A percentile compares a stretch with the other conserved stretches of the same genome.
Conservation (phyloP, 75 land plant species). For the Azolla pinnata region DNA sequence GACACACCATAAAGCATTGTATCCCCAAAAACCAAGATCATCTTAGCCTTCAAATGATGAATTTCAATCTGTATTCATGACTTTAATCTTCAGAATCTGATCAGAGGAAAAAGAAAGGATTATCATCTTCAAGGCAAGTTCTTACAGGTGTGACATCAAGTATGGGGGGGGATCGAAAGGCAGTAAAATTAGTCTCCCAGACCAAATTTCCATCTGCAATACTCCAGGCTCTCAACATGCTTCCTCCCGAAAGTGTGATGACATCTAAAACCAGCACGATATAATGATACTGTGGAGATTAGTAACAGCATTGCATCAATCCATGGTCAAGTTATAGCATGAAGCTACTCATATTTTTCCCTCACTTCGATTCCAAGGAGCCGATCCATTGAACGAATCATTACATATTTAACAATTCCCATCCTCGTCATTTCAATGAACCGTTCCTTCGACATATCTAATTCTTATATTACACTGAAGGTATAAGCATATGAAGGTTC, state of each 20-base stretch:
- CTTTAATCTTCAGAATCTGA: too few species aligned
- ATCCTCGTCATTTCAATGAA: too few species aligned
- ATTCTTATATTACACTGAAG: not conserved
- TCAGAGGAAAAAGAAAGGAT: not conserved
- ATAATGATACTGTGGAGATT: too few species aligned
- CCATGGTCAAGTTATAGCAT: too few species aligned
- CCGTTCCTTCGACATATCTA: too few species aligned
- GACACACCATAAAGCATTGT: constrained; percentile 20
- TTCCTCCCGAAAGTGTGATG: constrained; percentile 26
- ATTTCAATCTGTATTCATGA: constrained; percentile 29
- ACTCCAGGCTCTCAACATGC: constrained; percentile 26
- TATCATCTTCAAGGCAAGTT: not conserved
- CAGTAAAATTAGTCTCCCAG: constrained; percentile 20
- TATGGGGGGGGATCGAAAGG: constrained; percentile 3
- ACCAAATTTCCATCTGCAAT: constrained; percentile 26
- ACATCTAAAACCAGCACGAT: constrained; percentile 32
- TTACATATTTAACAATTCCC: too few species aligned
- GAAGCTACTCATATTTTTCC: too few species aligned
- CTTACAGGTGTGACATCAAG: constrained; percentile 25
- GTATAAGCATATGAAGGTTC: not conserved
- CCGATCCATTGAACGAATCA: too few species aligned
- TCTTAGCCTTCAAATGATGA: constrained; percentile 13
- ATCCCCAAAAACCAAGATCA: constrained; percentile 13
- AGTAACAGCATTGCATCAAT: too few species aligned
- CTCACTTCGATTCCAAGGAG: too few species aligned